These are phyloP conservation scores for Xanthoconium stramineum DNA, from an alignment of 768 basidiomycete species.

Conservation along the genomic window DNA sequence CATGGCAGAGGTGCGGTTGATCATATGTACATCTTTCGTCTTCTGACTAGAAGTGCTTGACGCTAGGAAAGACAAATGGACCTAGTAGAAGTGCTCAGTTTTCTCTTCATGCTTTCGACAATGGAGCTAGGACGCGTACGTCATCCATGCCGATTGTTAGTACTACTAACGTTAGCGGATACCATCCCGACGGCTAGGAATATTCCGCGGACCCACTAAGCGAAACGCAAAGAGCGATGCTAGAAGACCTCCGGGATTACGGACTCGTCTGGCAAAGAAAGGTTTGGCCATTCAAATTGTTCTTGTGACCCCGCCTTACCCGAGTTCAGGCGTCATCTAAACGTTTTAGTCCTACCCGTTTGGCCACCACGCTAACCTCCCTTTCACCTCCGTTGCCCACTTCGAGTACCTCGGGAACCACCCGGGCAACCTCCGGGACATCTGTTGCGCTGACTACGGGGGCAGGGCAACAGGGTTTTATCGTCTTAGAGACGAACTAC, in stretches of 20 bases:
- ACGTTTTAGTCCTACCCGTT: slow-evolving; percentile 90
- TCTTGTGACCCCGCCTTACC: slow-evolving; percentile 12
- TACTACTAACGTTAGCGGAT: not conserved
- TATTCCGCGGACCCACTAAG: slow-evolving; percentile 83
- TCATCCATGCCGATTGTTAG: not conserved
- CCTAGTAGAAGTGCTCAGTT: slow-evolving; percentile 87
- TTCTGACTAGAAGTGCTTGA: slow-evolving; percentile 11
- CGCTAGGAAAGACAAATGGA: slow-evolving; percentile 83
- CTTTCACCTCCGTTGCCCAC: slow-evolving; percentile 79
- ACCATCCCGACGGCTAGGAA: slow-evolving; percentile 49
- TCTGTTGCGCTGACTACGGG: slow-evolving; percentile 40
- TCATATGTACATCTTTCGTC: slow-evolving; percentile 1
- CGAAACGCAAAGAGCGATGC: slow-evolving; percentile 77
- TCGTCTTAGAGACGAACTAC: slow-evolving; percentile 97
- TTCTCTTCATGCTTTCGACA: slow-evolving; percentile 95
- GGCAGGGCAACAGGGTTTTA: slow-evolving; percentile 79
- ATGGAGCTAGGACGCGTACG: slow-evolving; percentile 89
- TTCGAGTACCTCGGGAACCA: slow-evolving; percentile 31
- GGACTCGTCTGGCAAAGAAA: slow-evolving; percentile 88
- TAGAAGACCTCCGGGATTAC: slow-evolving; percentile 91
- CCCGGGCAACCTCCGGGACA: slow-evolving; percentile 14
- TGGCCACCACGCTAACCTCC: slow-evolving; percentile 92
- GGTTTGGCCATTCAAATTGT: slow-evolving; percentile 40
- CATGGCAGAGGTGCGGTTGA: slow-evolving; percentile 66
- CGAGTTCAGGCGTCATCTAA: slow-evolving; percentile 57